Percentiles rank a stretch among this genome's conserved stretches.
These are phyloP conservation scores for Amphibolis antarctica DNA, from an alignment of 106 monocot species.

Conservation along the genomic window DNA sequence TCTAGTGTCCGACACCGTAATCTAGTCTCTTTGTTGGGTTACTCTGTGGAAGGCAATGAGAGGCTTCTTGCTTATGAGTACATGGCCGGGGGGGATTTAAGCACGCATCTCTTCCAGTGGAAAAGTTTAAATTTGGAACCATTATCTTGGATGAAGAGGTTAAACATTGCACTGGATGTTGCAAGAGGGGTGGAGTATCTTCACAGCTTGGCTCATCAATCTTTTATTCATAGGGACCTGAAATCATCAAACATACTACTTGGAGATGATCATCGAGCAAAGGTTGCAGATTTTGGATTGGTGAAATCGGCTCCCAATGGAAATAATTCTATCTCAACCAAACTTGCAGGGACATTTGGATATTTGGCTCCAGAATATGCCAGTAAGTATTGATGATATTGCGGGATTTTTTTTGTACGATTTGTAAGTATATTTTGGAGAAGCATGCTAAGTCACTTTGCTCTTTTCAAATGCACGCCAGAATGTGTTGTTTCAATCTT, in stretches of 20 bases:
- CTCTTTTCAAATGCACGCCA: too few relatives aligned
- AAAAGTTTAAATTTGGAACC: slow-evolving; percentile 7
- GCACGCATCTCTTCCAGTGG: slow-evolving; percentile 21
- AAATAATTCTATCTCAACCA: slow-evolving; percentile 8
- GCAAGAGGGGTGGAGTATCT: slow-evolving; percentile 25
- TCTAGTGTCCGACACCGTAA: slow-evolving; percentile 22
- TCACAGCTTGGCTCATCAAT: slow-evolving; percentile 13
- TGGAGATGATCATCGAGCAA: slow-evolving; percentile 15
- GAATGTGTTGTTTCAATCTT: too few relatives aligned
- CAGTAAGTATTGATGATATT: slow-evolving; percentile 1
- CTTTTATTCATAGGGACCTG: slow-evolving; percentile 22
- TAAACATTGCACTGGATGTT: slow-evolving; percentile 20
- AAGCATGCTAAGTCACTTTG: too few relatives aligned
- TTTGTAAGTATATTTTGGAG: not conserved
- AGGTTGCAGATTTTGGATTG: slow-evolving; percentile 19
- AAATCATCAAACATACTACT: slow-evolving; percentile 18
- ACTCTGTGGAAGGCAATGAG: slow-evolving; percentile 15
- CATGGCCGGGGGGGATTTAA: slow-evolving; percentile 16
- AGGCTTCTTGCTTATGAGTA: slow-evolving; percentile 21
- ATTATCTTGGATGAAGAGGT: slow-evolving; percentile 17
- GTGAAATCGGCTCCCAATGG: slow-evolving; percentile 19
- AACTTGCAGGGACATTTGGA: slow-evolving; percentile 25
- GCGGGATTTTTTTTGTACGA: not conserved
- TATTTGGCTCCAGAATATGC: slow-evolving; percentile 26
- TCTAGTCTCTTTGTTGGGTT: slow-evolving; percentile 15